Percentiles rank a stretch among this genome's conserved stretches.
Conservation (phyloP, 2,329 filamentous ascomycete species). For the Elsinoe ampelina region DNA sequence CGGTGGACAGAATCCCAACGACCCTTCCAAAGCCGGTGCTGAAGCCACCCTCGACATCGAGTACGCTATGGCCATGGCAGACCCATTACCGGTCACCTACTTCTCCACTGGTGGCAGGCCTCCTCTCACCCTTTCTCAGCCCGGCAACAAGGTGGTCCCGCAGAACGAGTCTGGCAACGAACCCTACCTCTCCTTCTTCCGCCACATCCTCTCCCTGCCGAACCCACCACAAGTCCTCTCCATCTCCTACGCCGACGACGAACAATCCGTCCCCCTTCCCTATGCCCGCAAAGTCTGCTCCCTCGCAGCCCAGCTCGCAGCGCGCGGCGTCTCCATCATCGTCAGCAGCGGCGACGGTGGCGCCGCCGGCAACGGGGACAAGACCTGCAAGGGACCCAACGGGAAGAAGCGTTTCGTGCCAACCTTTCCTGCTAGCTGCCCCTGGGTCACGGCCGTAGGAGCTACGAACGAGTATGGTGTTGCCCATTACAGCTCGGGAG, state of each 20-base stretch:
- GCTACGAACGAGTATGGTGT: conserved; percentile 40
- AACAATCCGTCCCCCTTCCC: conserved; percentile 49
- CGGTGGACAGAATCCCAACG: conserved; percentile 17
- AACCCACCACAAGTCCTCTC: conserved; percentile 49
- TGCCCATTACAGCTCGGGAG: conserved; percentile 19
- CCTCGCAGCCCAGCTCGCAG: conserved; percentile 53
- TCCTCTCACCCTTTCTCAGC: background rate
- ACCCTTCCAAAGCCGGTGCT: conserved; percentile 16
- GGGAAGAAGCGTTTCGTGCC: conserved; percentile 16
- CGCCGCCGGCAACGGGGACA: conserved; percentile 37
- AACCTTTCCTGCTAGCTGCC: conserved; percentile 17
- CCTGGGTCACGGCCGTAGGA: conserved; percentile 31
- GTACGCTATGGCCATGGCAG: conserved; percentile 19
- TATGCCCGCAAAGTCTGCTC: conserved; percentile 54
- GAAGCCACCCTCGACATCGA: conserved; percentile 21
- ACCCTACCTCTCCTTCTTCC: conserved; percentile 48
- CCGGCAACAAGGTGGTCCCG: conserved; percentile 15
- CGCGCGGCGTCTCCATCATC: conserved; percentile 52
- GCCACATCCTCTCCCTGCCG: conserved; percentile 38
- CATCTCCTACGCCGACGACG: conserved; percentile 55
- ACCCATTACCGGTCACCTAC: conserved; percentile 10
- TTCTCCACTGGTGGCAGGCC: conserved; percentile 1
- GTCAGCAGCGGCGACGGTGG: conserved; percentile 54
- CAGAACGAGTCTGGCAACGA: conserved; percentile 37
- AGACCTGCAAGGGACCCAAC: conserved; percentile 10